Evolutionary conservation across 345 rosid genomes (phyloP).

Genomic region (Dimocarpus longan): DNA sequence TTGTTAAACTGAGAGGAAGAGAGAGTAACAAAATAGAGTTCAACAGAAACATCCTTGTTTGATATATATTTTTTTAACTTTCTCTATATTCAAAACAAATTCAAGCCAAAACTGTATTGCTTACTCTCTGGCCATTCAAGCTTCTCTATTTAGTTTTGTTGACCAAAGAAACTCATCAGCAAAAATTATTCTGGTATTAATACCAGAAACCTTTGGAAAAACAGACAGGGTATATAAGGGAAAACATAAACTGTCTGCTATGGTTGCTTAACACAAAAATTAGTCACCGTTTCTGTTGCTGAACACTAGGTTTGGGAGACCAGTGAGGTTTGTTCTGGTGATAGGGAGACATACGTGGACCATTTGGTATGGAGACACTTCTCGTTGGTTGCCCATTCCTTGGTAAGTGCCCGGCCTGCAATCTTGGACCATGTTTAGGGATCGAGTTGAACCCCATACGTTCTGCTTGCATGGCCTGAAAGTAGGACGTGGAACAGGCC

Average conservation of each 20-base stretch:
- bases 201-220: neutral
- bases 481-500: conserved; percentile 44
- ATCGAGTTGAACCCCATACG: conserved; percentile 15
- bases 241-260: neutral
- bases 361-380: conserved; percentile 20
- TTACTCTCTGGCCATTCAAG: neutral
- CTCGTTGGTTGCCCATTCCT: conserved; percentile 24
- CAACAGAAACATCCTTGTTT: neutral
- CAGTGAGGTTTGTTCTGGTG: neutral
- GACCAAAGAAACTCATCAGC: neutral
- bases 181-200: neutral
- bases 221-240: neutral
- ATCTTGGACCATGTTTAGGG: conserved; percentile 13
- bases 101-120: neutral
- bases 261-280: neutral
- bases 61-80: neutral
- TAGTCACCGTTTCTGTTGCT: neutral
- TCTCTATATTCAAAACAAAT: neutral
- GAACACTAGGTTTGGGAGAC: conserved; percentile 16
- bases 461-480: conserved; percentile 34
- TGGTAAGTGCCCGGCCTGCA: conserved; percentile 13
- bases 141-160: neutral
- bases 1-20: neutral
- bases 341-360: conserved; percentile 25
- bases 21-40: neutral